Base-by-base conservation (phyloP, 148 eudicot species). In the Camellia granthamiana region DNA sequence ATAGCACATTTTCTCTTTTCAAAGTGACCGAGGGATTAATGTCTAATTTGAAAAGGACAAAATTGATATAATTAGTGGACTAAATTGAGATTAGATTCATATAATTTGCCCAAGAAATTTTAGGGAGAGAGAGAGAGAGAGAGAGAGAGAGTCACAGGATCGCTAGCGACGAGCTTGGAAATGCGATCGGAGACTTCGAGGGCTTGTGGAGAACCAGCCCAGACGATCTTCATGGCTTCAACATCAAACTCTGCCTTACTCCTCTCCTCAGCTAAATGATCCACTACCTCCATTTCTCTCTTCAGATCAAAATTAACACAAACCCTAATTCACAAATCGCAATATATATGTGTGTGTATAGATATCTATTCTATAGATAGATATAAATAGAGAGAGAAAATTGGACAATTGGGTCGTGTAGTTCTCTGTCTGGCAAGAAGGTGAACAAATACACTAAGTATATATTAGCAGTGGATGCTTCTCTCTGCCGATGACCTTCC, bases 81-180 rank as follows among this genome's bases (percentile, higher is more conserved):
- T 30, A 30, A 30, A 30, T 30, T 30, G 38, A 30, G 38, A 30
- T 30, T 30, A 30, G 38, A 30, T 30, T 30, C 38, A 30, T 30
- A 30, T 30, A 30, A 30, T 30, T 30, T 30, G 38, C 38, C 38
- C 38, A 30, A 30, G 38, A 30, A 30, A 30, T 30, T 30, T 30
- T 30, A 30, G 60, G 30, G 59, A 21, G 42, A 64, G 42, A 59
- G 78, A 69, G 42, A 64, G 42, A 59, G 78, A 69, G 77, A 85
- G 80, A 79, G 74, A 63, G 61, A 78, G 61, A 46, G 70, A 43
- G 56, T 43, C 52, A 94, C 98, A 77, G 98, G 98, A 89, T 94
- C 98, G 75, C 81, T 82, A 55, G 97, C 98, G 72, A 94, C 98
- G 71, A 94, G 92, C 81, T 93, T 94, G 66, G 95, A 83, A 78